Conservation (phyloP, 2,329 filamentous ascomycete species). For the Metarhizium album region DNA sequence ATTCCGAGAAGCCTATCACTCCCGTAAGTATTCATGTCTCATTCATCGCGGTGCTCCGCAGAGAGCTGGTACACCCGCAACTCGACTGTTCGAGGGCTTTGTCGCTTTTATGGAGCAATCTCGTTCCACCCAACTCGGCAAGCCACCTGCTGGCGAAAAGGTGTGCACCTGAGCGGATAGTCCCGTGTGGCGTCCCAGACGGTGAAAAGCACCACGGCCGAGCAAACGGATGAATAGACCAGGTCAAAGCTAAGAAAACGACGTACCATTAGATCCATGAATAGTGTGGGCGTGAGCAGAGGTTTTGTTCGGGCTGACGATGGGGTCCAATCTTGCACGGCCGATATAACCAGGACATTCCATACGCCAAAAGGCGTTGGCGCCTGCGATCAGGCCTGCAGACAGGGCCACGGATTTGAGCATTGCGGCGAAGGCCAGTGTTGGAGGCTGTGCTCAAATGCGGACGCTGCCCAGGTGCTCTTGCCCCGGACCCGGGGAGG, state of each 20-base stretch:
- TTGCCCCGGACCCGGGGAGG: too few species aligned
- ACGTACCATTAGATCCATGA: constrained; percentile 66
- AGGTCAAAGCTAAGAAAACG: background rate
- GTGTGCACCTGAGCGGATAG: background rate
- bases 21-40: background rate
- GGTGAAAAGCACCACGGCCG: too few species aligned
- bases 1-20: constrained; percentile 50
- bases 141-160: background rate
- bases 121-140: background rate
- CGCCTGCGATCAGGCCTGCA: constrained; percentile 25
- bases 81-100: too few species aligned
- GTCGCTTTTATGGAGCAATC: too few species aligned
- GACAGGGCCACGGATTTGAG: constrained; percentile 23
- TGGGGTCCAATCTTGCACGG: constrained; percentile 64
- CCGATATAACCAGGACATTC: constrained; percentile 64
- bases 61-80: too few species aligned
- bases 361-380: constrained; percentile 78
- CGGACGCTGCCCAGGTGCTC: background rate
- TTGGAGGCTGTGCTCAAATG: background rate
- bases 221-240: too few species aligned
- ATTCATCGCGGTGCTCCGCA: background rate
- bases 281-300: constrained; percentile 63
- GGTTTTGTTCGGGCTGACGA: constrained; percentile 50
- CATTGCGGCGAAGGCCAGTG: constrained; percentile 16
- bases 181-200: background rate